phyloP scores from a whole-genome alignment of 768 basidiomycete genomes.

The Daedaleopsis nitida region DNA sequence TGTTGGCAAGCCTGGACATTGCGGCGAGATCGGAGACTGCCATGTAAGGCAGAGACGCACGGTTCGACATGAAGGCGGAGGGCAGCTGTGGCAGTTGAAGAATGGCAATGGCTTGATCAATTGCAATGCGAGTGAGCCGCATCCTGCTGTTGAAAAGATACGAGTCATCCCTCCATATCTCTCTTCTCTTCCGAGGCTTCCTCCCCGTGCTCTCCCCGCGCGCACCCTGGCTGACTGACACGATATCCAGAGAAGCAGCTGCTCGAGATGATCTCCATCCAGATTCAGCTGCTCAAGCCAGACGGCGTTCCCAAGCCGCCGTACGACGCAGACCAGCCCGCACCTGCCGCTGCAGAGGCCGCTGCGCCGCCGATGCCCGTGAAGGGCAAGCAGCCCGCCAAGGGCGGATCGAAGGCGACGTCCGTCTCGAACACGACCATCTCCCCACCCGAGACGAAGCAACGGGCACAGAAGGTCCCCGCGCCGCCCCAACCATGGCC shows the following conservation, averaged over 20 bases:
- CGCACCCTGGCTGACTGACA: neutral
- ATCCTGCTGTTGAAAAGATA: too few species aligned
- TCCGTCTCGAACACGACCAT: constrained; percentile 26
- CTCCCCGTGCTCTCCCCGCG: neutral
- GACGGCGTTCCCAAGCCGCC: constrained; percentile 70
- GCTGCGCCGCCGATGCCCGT: constrained; percentile 28
- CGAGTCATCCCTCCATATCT: too few species aligned
- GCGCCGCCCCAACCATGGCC: constrained; percentile 78
- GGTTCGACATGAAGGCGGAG: too few species aligned
- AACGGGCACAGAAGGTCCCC: constrained; percentile 48
- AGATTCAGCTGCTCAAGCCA: constrained; percentile 73
- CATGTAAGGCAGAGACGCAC: too few species aligned
- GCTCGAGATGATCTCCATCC: constrained; percentile 70
- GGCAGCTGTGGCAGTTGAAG: too few species aligned
- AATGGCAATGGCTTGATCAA: too few species aligned
- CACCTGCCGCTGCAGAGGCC: constrained; percentile 28
- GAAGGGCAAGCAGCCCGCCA: constrained; percentile 33
- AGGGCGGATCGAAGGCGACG: constrained; percentile 21
- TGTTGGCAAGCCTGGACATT: too few species aligned
- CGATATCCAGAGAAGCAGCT: constrained; percentile 69
- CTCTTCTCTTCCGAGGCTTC: neutral
- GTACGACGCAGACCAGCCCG: constrained; percentile 41
- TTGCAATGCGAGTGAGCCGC: too few species aligned
- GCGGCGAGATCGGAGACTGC: too few species aligned
- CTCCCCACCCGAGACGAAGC: constrained; percentile 26